Base-by-base conservation (phyloP, 768 basidiomycete species). In the Calocybe gangraenosa region DNA sequence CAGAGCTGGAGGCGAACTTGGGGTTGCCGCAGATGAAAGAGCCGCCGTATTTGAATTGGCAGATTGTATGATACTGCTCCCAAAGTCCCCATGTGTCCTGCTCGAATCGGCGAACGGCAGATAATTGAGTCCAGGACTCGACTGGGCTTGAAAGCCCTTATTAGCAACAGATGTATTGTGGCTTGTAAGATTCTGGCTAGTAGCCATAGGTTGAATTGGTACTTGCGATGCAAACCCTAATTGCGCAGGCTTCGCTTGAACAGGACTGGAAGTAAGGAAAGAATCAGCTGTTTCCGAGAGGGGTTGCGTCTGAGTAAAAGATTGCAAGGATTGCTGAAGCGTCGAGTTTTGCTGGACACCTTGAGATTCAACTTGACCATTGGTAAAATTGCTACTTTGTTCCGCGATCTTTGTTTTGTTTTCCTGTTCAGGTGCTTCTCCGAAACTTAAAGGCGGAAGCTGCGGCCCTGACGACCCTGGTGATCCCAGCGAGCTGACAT, bases 401-500 rank as follows among this genome's bases (percentile, higher is more conserved):
- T 57, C 57, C 19, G 51, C 56, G 14, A 56, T 53, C 34, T 59
- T 23, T 2, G 51, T 50, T 41, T 51, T 55, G 18, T 50, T 18
- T 51, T 41, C 55, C 47, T 17, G 39, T 17, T 58, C 54, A 3
- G 44, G 37, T 7, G 42, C 41, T 10, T 37, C 36, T 28, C 68
- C 72, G 46, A 86, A 80, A 52, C 57, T 67, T 28, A 87, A 63
- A 7, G 81, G 76, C 4, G 85, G 85, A n/a, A 87, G 63, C 47
- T 81, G 82, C 9, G 77, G 67, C 9, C 70, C 65, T 42, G 60
- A 39, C 2, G 54, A 51, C 8, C n/a, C n/a, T n/a, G n/a, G n/a
- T n/a, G 22, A 42, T 2, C 37, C 42, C 43, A 44, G 53, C 43
- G 36, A 45, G 41, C 35, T 47, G 40, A 35, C 28, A 35, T 21